A percentile compares a stretch with the other conserved stretches of the same genome.
These are phyloP conservation scores for Stropharia rugosoannulata DNA, from an alignment of 768 basidiomycete species.

Conservation along the genomic window DNA sequence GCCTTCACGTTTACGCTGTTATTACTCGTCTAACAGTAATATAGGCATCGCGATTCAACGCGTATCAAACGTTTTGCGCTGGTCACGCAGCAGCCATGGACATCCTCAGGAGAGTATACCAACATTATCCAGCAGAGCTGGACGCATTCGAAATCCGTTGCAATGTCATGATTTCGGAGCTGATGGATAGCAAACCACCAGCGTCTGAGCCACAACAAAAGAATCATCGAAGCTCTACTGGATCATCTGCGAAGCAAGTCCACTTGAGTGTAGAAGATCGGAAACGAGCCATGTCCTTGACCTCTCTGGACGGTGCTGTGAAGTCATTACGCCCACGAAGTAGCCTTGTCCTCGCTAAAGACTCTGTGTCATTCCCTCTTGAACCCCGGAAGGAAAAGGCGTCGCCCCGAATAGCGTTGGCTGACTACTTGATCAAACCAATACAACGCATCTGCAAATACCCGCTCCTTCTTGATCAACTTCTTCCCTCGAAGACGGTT, in stretches of 20 bases:
- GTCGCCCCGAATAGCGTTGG: conserved; percentile 53
- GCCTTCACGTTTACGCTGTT: conserved; percentile 13
- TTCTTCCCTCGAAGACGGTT: conserved; percentile 39
- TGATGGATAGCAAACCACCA: conserved; percentile 24
- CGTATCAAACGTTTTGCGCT: conserved; percentile 87
- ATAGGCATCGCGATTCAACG: conserved; percentile 71
- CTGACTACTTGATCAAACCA: conserved; percentile 97
- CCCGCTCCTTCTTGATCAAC: conserved; percentile 81
- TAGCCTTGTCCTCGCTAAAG: conserved; percentile 31
- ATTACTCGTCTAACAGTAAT: neutral
- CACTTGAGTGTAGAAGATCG: conserved; percentile 23
- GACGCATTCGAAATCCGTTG: conserved; percentile 82
- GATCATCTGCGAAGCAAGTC: conserved; percentile 12
- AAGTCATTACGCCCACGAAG: conserved; percentile 35
- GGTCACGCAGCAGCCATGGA: conserved; percentile 83
- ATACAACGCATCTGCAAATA: conserved; percentile 96
- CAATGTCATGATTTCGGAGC: conserved; percentile 46
- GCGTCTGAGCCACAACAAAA: conserved; percentile 21
- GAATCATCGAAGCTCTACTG: conserved; percentile 17
- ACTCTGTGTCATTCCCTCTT: conserved; percentile 21
- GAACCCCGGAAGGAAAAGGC: conserved; percentile 26
- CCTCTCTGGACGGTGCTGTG: conserved; percentile 47
- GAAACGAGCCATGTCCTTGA: conserved; percentile 47
- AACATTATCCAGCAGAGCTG: conserved; percentile 73
- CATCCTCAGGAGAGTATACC: conserved; percentile 63